Conservation (phyloP, 305 asterid genomes). For the Fraxinus latifolia region DNA sequence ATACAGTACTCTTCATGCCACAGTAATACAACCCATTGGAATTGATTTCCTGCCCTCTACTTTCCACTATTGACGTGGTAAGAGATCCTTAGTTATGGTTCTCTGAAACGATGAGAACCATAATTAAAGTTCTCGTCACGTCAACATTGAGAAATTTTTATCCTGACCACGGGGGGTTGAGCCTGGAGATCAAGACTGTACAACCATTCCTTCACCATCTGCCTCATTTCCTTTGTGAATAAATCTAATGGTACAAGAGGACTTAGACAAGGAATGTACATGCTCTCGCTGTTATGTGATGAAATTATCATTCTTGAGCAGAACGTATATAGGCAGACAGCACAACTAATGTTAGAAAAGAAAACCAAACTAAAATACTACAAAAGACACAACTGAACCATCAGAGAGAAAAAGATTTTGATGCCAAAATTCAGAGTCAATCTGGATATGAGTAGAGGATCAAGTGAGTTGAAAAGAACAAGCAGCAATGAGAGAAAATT, state of each 20-base stretch:
- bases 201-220: not conserved
- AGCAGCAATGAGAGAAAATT: constrained; percentile 20
- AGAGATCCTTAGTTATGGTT: not conserved
- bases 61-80: not conserved
- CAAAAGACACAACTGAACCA: not conserved
- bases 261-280: not conserved
- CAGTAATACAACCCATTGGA: not conserved
- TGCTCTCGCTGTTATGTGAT: not conserved
- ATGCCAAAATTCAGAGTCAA: constrained; percentile 21
- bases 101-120: not conserved
- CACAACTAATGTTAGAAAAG: not conserved
- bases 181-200: not conserved
- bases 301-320: not conserved
- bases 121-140: not conserved
- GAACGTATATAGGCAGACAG: not conserved
- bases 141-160: not conserved
- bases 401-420: constrained; percentile 3
- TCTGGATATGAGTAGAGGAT: constrained; percentile 4
- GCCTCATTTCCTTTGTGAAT: not conserved
- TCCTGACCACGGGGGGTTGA: not conserved
- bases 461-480: constrained; percentile 10
- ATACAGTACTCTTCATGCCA: not conserved
- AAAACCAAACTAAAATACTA: not conserved
- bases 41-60: not conserved
- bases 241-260: not conserved